Conservation (phyloP, 768 basidiomycete genomes). For the Hygrocybe punicea region DNA sequence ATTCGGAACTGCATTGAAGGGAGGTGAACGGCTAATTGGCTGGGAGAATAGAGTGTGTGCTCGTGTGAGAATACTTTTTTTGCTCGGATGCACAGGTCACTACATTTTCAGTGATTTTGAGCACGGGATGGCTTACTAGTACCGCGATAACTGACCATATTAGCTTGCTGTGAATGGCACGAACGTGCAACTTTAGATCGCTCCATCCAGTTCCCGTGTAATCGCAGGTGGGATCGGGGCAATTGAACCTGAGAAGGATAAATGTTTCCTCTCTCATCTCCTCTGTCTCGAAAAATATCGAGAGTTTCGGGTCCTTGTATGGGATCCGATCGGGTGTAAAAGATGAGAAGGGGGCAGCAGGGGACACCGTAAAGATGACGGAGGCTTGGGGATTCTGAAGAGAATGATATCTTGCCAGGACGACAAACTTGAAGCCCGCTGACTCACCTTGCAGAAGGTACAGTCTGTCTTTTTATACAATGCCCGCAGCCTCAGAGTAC, state of each 20-base stretch:
- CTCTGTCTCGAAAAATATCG: slow-evolving; percentile 81
- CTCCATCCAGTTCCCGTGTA: slow-evolving; percentile 86
- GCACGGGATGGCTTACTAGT: neutral
- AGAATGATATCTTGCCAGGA: neutral
- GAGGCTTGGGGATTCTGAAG: slow-evolving; percentile 65
- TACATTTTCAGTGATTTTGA: slow-evolving; percentile 25
- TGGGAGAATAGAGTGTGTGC: slow-evolving; percentile 75
- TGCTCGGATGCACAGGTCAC: slow-evolving; percentile 80
- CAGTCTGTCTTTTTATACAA: slow-evolving; percentile 93
- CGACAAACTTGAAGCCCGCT: neutral
- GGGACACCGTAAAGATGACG: slow-evolving; percentile 71
- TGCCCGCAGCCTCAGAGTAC: slow-evolving; percentile 80
- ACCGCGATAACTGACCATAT: slow-evolving; percentile 62
- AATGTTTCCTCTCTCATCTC: slow-evolving; percentile 96
- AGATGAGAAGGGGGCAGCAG: slow-evolving; percentile 57
- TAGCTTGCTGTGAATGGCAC: slow-evolving; percentile 67
- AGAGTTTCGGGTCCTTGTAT: slow-evolving; percentile 68
- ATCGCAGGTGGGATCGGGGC: slow-evolving; percentile 79
- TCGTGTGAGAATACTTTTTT: slow-evolving; percentile 98
- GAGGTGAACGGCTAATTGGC: slow-evolving; percentile 62
- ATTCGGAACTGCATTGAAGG: slow-evolving; percentile 58
- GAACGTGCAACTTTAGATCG: slow-evolving; percentile 81
- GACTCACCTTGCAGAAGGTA: slow-evolving; percentile 89
- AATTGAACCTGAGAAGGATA: slow-evolving; percentile 90
- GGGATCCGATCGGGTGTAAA: slow-evolving; percentile 54